Evolutionary conservation across 805 yeast species (phyloP), one percentile per base, ranked within the genome.

Genomic region (Schwanniomyces vanrijiae): DNA sequence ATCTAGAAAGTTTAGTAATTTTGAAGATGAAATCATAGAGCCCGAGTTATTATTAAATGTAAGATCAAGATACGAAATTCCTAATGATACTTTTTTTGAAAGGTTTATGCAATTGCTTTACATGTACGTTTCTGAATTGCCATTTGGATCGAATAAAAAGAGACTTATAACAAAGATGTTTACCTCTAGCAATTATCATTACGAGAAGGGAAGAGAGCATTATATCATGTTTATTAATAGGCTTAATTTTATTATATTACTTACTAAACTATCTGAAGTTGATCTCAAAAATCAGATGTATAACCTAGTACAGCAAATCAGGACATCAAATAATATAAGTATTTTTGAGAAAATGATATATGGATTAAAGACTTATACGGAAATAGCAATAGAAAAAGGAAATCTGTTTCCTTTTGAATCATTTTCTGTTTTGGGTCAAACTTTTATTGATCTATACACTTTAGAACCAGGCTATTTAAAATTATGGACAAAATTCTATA

Each of bases 171-270:
- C 69, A 7, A 72, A 73, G 47, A 49, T 73, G 29, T 58, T 71
- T 29, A 65, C 69, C 0, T 69, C 77, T 1, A 71, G 76, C 44
- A 66, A 63, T 38, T 71, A 59, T 40, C 59, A 53, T 3, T 71
- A 68, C 42, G 57, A 56, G 22, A 56, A 55, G 18, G 66, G 60
- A 9, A 55, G 56, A 42, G 53, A 48, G 6, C 62, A 64, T 40
- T 61, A 56, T 37, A 59, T 59, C 4, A 68, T 68, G 62, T 72
- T 64, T 44, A 53, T 64, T 24, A 73, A 73, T 47, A 53, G 78
- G 29, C 48, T 71, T 31, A 73, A 73, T 45, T 63, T 71, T 44
- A 57, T 71, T 3, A 44, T 66, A 5, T 47, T 73, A 13, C 53
- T 73, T n/a, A 49, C 59, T 7, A 75, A 66, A 45, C 26, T 71